phyloP scores from a whole-genome alignment of 805 yeast species.

The Ogataea ganodermae region DNA sequence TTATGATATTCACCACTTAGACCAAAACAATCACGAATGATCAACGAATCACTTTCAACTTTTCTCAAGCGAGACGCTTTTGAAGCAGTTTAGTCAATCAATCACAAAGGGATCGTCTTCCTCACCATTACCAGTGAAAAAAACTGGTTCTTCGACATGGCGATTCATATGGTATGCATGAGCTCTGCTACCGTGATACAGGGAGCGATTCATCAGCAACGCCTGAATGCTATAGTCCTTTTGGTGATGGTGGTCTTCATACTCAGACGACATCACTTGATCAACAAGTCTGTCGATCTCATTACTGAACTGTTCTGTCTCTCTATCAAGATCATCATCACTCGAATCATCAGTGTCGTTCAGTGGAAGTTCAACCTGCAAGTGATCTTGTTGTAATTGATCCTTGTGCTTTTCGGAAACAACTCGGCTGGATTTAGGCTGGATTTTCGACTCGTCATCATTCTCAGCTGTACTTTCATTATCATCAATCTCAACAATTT shows the following conservation, averaged over 20 bases:
- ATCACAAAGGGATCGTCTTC: slow-evolving; percentile 36
- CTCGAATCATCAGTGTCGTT: slow-evolving; percentile 15
- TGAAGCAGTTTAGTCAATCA: slow-evolving; percentile 19
- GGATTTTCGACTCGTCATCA: not conserved
- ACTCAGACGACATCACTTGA: slow-evolving; percentile 9
- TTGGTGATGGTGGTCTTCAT: not conserved
- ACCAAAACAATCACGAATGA: not conserved
- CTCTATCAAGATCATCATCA: slow-evolving; percentile 21
- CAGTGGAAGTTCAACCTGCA: not conserved
- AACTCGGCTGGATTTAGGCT: not conserved
- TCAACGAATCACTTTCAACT: not conserved
- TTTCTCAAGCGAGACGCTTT: not conserved
- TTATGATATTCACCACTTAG: not conserved
- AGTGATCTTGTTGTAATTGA: not conserved
- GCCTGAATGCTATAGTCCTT: slow-evolving; percentile 5
- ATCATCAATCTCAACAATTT: slow-evolving; percentile 25
- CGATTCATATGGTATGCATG: not conserved
- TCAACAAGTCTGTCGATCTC: slow-evolving; percentile 21
- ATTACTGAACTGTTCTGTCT: slow-evolving; percentile 12
- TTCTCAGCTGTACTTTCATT: slow-evolving; percentile 5
- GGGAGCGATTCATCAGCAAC: slow-evolving; percentile 1
- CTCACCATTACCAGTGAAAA: slow-evolving; percentile 34
- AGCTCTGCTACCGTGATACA: not conserved
- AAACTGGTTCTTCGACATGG: slow-evolving; percentile 23
- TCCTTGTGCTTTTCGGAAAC: not conserved